Evolutionary conservation across 192 early-diverging fungal species (phyloP).

Genomic region (Umbelopsis sp.): DNA sequence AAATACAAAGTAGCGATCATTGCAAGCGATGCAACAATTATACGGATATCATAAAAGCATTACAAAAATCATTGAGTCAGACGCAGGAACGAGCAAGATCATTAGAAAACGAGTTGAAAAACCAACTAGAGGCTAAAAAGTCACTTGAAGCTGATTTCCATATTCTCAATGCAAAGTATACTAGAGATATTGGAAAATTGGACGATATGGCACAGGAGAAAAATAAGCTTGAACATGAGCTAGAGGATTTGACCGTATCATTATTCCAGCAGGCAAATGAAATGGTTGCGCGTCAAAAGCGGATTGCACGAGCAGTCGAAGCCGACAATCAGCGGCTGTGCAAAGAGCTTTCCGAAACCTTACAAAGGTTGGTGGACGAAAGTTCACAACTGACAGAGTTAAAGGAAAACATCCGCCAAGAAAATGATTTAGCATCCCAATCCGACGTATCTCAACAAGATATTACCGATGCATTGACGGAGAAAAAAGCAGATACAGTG

Average conservation of each 20-base stretch:
- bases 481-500: no score
- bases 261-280: slow-evolving; percentile 94
- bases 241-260: slow-evolving; percentile 88
- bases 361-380: slow-evolving; percentile 68
- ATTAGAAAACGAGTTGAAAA: slow-evolving; percentile 63
- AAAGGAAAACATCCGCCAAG: slow-evolving; percentile 43
- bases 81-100: not conserved
- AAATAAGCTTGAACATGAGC: slow-evolving; percentile 86
- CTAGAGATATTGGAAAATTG: slow-evolving; percentile 79
- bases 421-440: slow-evolving; percentile 40
- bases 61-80: not conserved
- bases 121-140: slow-evolving; percentile 67
- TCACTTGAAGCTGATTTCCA: slow-evolving; percentile 63
- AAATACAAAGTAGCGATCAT: no score
- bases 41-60: not conserved
- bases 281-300: slow-evolving; percentile 82
- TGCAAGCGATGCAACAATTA: no score
- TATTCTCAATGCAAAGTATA: slow-evolving; percentile 69
- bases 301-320: slow-evolving; percentile 42
- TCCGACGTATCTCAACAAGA: slow-evolving; percentile 20
- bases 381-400: slow-evolving; percentile 84
- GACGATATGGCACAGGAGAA: slow-evolving; percentile 87
- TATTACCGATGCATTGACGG: slow-evolving; percentile 45
- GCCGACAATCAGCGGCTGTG: slow-evolving; percentile 60
- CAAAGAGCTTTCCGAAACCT: slow-evolving; percentile 62